Evolutionary conservation across 2,329 filamentous ascomycete species (phyloP), one percentile per base, ranked within the genome.

Genomic region (Claviceps fusiformis): DNA sequence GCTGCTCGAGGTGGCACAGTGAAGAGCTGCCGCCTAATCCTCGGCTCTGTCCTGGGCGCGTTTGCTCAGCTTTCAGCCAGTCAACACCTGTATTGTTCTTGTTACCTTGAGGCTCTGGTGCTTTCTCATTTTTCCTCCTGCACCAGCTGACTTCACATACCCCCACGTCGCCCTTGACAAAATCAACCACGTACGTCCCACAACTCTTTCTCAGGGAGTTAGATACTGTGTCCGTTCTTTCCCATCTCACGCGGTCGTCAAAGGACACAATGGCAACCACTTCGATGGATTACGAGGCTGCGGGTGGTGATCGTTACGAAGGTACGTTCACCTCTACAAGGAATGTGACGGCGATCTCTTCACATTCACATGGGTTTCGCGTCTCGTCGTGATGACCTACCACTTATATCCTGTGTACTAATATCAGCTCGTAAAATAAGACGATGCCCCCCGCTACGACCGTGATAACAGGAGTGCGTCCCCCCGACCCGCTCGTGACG

Each of bases 251-350:
- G 13, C 29, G 27, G 29, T 45, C 47, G 47, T 19, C 47, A 45
- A 11, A 50, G 29, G 43, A 31, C 46, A 68, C 60, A 61, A 83
- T 83, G 80, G 80, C 80, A 55, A 82, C 81, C 60, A 81, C 79
- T 46, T 78, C 81, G 61, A 86, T 86, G 82, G 82, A 86, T 66
- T 86, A 86, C 69, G 82, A 86, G 69, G 80, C 79, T 67, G 79
- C 81, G 60, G 83, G 82, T 64, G 81, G 80, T 65, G 79, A 83
- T 69, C 81, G 79, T 59, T 85, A 83, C 61, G 82, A 85, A 65
- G 82, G 82, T 85, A 54, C 15, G 47, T 31, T 50, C 13, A 11
- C 59, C 66, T 37, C 50, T 11, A 39, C 19, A 39, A 15, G 19
- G 9, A 52, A 19, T 29, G 37, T 49, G 19, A 9, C 13, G 9